These are phyloP conservation scores for Pseudogymnoascus sp. DNA, from an alignment of 2,329 filamentous ascomycete species.

Conservation along the genomic window DNA sequence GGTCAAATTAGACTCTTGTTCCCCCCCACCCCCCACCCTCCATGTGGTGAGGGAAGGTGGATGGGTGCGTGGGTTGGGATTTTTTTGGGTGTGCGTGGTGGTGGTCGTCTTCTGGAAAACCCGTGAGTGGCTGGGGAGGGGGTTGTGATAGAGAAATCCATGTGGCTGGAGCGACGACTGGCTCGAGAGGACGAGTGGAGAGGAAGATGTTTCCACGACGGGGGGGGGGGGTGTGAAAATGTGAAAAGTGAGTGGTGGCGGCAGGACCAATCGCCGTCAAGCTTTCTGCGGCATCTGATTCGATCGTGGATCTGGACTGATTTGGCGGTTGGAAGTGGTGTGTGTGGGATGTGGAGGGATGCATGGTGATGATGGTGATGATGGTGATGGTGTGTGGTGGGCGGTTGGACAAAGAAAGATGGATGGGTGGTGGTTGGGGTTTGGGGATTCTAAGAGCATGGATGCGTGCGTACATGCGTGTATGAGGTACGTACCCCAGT, in stretches of 20 bases:
- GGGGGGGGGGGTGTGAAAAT: too few species aligned
- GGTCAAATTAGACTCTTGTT: neutral
- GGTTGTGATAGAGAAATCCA: too few species aligned
- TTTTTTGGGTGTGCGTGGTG: neutral
- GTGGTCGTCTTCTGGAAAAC: too few species aligned
- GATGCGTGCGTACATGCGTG: neutral
- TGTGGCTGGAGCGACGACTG: too few species aligned
- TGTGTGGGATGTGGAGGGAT: neutral
- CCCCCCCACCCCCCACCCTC: too few species aligned
- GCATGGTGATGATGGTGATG: neutral
- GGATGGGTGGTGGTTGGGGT: neutral
- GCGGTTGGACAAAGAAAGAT: neutral
- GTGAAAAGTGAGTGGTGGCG: neutral
- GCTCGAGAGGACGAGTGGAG: too few species aligned
- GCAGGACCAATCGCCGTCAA: neutral
- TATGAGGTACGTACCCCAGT: too few species aligned
- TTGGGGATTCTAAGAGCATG: neutral
- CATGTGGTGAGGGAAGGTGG: too few species aligned
- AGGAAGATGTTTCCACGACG: too few species aligned
- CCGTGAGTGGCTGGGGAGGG: too few species aligned
- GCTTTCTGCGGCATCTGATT: neutral
- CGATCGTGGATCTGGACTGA: neutral
- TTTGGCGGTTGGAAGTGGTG: neutral
- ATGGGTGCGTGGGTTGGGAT: too few species aligned
- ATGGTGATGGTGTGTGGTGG: neutral